Base-by-base conservation (phyloP, 2,329 filamentous ascomycete genomes). In the Curvularia hawaiiensis region DNA sequence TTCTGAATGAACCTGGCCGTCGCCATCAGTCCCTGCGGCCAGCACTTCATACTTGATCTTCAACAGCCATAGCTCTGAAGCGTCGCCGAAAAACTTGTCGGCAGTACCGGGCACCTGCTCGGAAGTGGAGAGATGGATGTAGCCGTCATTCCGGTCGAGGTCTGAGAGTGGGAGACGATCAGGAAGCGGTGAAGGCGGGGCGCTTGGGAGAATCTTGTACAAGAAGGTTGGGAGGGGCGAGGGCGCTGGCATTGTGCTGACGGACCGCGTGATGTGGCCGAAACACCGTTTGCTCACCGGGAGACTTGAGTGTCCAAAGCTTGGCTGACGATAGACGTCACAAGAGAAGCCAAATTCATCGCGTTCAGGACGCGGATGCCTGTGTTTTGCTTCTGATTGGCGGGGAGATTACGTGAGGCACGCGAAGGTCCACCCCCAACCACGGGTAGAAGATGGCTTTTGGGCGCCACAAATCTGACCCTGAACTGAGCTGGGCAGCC, bases 201-300 rank as follows among this genome's bases (percentile, higher is more conserved):
- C 78, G 22, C 67, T 61, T 28, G 84, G 81, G 38, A 85, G 74
- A 67, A 88, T 88, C 67, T 88, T 88, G 80, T 88, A 88, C 61
- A 88, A 67, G 54, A 70, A 70, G 24, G 57, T 71, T 35, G 74
- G 74, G 12, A 69, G 70, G 39, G 73, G 72, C 20, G 59, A 64
- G 3, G 74, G 74, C 7, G 71, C 65, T 8, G 71, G 57, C 74
- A 76, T 75, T 33, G 31, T 65, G 43, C 30, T 38, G 56, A 28
- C 16, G 8, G 40, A 28, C 16, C 49, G 49, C 49, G 49, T 43
- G 39, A 44, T 50, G 47, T 40, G 47, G 47, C 35, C 26, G 47
- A 30, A 18, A 28, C 47, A 22, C 22, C 6, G 8, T 40, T 40
- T 50, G 33, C 47, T 50, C 47, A 50, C 47, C 47, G 47, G 35